Base-by-base conservation (phyloP, 2,329 filamentous ascomycete species). In the Periconia macrospinosa region DNA sequence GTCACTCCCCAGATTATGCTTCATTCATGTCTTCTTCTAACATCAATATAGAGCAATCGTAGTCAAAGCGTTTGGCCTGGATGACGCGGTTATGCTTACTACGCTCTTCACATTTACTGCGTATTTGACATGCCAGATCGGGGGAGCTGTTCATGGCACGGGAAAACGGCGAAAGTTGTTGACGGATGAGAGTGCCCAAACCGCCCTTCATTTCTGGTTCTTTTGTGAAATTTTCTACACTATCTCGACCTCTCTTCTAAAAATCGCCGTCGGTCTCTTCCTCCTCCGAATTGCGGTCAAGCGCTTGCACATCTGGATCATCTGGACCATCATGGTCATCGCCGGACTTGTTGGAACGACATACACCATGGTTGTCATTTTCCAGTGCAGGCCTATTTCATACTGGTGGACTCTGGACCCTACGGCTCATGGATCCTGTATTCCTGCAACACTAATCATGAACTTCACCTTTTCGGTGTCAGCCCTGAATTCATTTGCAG, bases 161-260 rank as follows among this genome's bases (percentile, higher is more conserved):
- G 75, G 75, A 35, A 59, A 66, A 53, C 69, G 65, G 45, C 61
- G 73, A 3, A 52, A 55, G 23, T 60, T 71, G 8, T 61, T 77
- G 30, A 62, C 67, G 8, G 63, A 66, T 30, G 57, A 56, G 17
- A 55, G 49, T n/a, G 66, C 64, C 2, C 50, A 68, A 52, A 66
- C 43, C 17, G 69, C 67, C 15, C 54, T 71, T 6, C 60, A 67
- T 59, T 74, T 63, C 58, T 84, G 81, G 81, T 83, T 76, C 73
- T 76, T 83, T 40, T 81, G 79, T 60, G 81, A 83, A 58, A 70
- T 79, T 27, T 79, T 77, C 60, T 84, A 83, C 63, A 77, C 78
- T 18, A 68, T 80, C 51, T 73, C 76, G 2, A 79, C 76, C 8
- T 72, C 75, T 18, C 62, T 79, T 27, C 74, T 80, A 48, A 82